These are phyloP conservation scores for Lonicera japonica DNA, from an alignment of 129 eudicot species.

Conservation along the genomic window DNA sequence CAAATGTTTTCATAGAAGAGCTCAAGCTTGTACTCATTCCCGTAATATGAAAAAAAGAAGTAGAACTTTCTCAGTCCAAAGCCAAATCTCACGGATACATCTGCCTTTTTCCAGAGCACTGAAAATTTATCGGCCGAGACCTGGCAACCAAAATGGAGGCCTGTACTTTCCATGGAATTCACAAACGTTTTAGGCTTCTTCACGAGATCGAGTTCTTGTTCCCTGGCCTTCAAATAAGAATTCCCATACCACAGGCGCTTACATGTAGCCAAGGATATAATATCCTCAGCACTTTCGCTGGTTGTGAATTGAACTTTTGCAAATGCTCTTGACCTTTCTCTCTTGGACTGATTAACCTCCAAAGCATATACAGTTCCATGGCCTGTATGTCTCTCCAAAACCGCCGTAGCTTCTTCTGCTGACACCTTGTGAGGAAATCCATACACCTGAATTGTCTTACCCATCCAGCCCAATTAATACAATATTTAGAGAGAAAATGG, in stretches of 20 bases:
- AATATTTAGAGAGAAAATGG: too few relatives aligned
- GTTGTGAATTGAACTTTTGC: constrained; percentile 42
- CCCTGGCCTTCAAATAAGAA: constrained; percentile 30
- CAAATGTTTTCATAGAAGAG: constrained; percentile 52
- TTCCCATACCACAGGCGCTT: constrained; percentile 26
- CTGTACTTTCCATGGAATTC: constrained; percentile 23
- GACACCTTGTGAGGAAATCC: constrained; percentile 34
- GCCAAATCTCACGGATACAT: constrained; percentile 40
- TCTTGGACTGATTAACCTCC: constrained; percentile 30
- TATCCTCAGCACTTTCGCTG: constrained; percentile 16
- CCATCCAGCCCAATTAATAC: constrained; percentile 21
- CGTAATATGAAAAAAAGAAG: constrained; percentile 20
- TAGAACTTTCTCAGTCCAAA: constrained; percentile 33
- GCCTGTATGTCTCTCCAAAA: constrained; percentile 31
- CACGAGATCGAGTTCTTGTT: constrained; percentile 20
- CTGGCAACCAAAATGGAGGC: constrained; percentile 53
- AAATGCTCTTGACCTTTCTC: constrained; percentile 35
- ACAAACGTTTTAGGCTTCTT: constrained; percentile 23
- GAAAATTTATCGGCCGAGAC: constrained; percentile 33
- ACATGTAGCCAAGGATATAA: constrained; percentile 22
- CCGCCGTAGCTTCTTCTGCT: constrained; percentile 24
- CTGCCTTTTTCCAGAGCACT: constrained; percentile 30
- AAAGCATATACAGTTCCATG: constrained; percentile 34
- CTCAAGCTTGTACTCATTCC: constrained; percentile 41
- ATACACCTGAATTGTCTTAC: constrained; percentile 41